Conservation (phyloP, 768 basidiomycete species). For the Asterophora parasitica region DNA sequence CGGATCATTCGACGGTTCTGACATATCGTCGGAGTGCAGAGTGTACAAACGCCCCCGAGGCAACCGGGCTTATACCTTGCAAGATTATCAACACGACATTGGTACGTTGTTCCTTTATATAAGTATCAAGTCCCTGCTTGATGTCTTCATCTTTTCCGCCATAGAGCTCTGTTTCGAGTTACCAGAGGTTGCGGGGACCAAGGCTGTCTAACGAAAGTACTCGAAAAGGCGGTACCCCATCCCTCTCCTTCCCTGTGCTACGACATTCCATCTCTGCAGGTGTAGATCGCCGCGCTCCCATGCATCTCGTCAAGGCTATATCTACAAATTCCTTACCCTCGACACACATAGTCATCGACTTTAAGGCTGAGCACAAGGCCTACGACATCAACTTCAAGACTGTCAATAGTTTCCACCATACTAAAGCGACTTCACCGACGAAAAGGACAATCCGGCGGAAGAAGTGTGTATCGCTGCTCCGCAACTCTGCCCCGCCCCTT, state of each 20-base stretch:
- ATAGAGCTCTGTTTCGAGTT: not conserved
- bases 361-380: conserved; percentile 11
- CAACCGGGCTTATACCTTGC: conserved; percentile 1
- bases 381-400: conserved; percentile 3
- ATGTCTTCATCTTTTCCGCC: not conserved
- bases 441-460: conserved; percentile 35
- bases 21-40: not conserved
- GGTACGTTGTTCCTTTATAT: conserved; percentile 2
- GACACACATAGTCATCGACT: conserved; percentile 15
- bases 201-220: conserved; percentile 7
- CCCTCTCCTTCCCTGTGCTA: not conserved
- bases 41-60: not conserved
- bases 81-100: conserved; percentile 15
- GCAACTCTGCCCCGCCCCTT: conserved; percentile 21
- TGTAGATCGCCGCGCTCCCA: conserved; percentile 10
- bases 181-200: conserved; percentile 3
- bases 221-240: not conserved
- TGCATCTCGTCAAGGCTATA: conserved; percentile 14
- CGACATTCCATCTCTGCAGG: conserved; percentile 11
- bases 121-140: not conserved
- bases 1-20: not conserved
- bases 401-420: not conserved
- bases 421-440: conserved; percentile 3
- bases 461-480: conserved; percentile 29
- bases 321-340: conserved; percentile 19